These are phyloP conservation scores for Diplodia corticola DNA, from an alignment of 2,329 filamentous ascomycete species.

Conservation along the genomic window DNA sequence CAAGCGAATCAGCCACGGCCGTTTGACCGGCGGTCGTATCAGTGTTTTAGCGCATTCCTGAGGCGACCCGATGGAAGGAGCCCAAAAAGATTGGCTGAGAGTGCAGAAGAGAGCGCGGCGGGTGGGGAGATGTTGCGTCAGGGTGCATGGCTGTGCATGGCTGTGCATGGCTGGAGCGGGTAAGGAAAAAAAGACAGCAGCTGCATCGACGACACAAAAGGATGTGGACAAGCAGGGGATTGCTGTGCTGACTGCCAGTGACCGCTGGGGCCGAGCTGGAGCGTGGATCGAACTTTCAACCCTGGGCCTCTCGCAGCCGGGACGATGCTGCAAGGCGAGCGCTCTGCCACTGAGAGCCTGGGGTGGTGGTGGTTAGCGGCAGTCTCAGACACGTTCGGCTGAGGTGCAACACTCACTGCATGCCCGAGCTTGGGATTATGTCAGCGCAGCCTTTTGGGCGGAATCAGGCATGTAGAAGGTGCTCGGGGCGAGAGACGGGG, in stretches of 20 bases:
- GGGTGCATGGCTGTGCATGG: slow-evolving; percentile 3
- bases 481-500: too few species aligned
- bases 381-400: neutral
- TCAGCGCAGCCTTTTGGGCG: too few species aligned
- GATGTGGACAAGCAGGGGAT: slow-evolving; percentile 13
- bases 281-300: slow-evolving; percentile 11
- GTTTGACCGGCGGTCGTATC: neutral
- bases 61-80: neutral
- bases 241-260: neutral
- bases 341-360: slow-evolving; percentile 23
- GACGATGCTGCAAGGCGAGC: slow-evolving; percentile 16
- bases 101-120: neutral
- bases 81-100: neutral
- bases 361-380: neutral
- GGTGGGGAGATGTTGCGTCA: slow-evolving; percentile 9
- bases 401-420: slow-evolving; percentile 1
- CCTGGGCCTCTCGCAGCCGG: slow-evolving; percentile 22
- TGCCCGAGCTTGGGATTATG: neutral
- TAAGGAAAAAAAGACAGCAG: neutral
- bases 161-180: neutral
- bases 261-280: neutral
- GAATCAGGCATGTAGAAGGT: neutral
- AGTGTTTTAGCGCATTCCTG: neutral
- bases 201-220: neutral
- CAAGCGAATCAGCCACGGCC: neutral